Evolutionary conservation across 1,139 yeast genomes (phyloP), one percentile per base, ranked within the genome.

Genomic region (Yamadazyma pseudoaaseri): DNA sequence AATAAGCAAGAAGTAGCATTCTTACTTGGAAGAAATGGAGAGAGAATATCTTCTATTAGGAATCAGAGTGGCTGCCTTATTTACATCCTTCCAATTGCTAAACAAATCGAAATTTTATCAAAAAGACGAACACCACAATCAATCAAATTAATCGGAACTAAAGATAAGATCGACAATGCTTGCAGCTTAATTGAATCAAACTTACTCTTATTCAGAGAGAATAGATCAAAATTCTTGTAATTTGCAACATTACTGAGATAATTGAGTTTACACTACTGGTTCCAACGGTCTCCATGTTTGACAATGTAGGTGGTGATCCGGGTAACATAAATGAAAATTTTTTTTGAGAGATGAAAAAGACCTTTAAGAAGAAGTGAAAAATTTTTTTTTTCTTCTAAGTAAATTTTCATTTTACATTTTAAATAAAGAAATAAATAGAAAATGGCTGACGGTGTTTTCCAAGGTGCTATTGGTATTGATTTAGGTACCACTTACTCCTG

Each of bases 391-490:
- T 23, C 25, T 28, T 15, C 14, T 16, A 23, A 23, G 22, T 23
- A 22, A 44, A 39, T 34, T 34, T 38, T 39, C 38, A 36, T 36
- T 43, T 41, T 47, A 43, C 41, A 49, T 47, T 22, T 22, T 38
- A 41, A 33, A 33, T 30, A 25, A 37, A 44, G 30, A 30, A 20
- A 42, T 24, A 33, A 28, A 28, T 25, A 31, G 16, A 77, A 68
- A 68, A 83, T 83, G 90, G 86, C 90, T 82, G 97, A 90, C 82
- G 96, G 96, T 85, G 95, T 90, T 78, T 90, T 86, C 86, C 95
- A 90, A 82, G 96, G 96, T 82, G 87, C 89, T 63, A 77, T 82
- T 52, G 90, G 90, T 65, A 82, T 82, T 66, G 90, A 82, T 71
- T 81, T 82, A 73, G 90, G 90, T 68, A 82, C 90, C 42, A 82